phyloP scores from a whole-genome alignment of 2,329 filamentous ascomycete genomes.

The Boeremia lycopersici region DNA sequence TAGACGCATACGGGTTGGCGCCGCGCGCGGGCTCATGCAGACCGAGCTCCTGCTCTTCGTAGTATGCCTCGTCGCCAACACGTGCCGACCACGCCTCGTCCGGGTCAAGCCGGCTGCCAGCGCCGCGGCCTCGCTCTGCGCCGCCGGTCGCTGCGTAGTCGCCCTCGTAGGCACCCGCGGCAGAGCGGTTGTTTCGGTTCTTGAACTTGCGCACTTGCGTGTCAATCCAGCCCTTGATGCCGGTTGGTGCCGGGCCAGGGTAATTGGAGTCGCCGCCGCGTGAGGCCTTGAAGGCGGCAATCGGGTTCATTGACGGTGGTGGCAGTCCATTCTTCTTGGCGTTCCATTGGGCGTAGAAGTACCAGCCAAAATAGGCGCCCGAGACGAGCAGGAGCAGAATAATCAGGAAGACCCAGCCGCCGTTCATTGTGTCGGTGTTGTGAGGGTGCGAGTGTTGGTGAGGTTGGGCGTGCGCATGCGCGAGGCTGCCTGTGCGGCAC shows the following conservation, averaged over 20 bases:
- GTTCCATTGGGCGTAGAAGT: conserved; percentile 73
- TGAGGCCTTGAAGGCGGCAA: conserved; percentile 68
- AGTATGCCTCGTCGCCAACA: conserved; percentile 77
- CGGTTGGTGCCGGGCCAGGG: conserved; percentile 61
- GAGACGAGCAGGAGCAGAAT: conserved; percentile 70
- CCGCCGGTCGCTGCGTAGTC: conserved; percentile 47
- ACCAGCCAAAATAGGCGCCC: conserved; percentile 68
- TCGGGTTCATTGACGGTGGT: conserved; percentile 71
- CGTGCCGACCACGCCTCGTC: conserved; percentile 86
- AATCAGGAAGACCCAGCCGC: conserved; percentile 67
- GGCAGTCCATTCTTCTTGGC: conserved; percentile 77
- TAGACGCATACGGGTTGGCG: conserved; percentile 38
- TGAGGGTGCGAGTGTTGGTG: conserved; percentile 22
- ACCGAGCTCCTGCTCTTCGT: conserved; percentile 78
- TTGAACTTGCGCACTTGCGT: conserved; percentile 68
- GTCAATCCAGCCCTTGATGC: conserved; percentile 75
- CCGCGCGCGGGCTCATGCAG: conserved; percentile 52
- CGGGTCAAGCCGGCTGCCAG: conserved; percentile 71
- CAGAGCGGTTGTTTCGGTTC: conserved; percentile 69
- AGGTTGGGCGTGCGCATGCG: conserved; percentile 22
- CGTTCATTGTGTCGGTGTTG: conserved; percentile 41
- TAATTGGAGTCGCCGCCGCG: conserved; percentile 48
- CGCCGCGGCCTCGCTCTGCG: conserved; percentile 48
- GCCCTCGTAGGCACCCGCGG: conserved; percentile 77
- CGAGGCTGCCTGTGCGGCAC: conserved; percentile 14